phyloP scores from a whole-genome alignment of 768 basidiomycete species.

The Suillus subalutaceus region DNA sequence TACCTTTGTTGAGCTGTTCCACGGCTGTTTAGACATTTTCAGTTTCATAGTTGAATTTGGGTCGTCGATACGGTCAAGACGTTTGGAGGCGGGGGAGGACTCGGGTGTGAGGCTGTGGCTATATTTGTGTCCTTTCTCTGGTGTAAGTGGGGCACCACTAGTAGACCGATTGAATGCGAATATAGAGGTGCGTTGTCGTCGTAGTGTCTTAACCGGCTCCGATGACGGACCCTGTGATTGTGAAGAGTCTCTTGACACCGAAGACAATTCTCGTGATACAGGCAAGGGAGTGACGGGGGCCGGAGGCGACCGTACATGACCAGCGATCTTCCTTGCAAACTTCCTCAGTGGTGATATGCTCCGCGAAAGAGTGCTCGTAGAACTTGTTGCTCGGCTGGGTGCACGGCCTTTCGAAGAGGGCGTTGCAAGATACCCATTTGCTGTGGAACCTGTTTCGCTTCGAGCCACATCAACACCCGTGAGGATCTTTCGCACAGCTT shows the following conservation, averaged over 20 bases:
- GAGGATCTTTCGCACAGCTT: constrained; percentile 62
- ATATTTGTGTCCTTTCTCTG: constrained; percentile 67
- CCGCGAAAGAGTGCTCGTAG: constrained; percentile 61
- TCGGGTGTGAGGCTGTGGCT: constrained; percentile 75
- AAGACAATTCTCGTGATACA: constrained; percentile 40
- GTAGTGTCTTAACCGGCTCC: constrained; percentile 48
- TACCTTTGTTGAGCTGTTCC: constrained; percentile 87
- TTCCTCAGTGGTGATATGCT: constrained; percentile 83
- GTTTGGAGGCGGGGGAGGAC: constrained; percentile 54
- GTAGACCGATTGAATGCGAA: constrained; percentile 52
- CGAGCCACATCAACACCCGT: constrained; percentile 50
- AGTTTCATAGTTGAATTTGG: constrained; percentile 45
- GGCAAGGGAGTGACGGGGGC: constrained; percentile 50
- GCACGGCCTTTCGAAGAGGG: constrained; percentile 46
- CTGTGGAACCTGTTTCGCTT: constrained; percentile 73
- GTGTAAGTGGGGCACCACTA: constrained; percentile 48
- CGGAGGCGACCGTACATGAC: constrained; percentile 41
- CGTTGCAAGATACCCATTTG: constrained; percentile 66
- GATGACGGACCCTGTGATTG: constrained; percentile 45
- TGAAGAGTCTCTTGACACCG: constrained; percentile 17
- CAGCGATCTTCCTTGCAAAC: constrained; percentile 72
- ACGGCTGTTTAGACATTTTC: constrained; percentile 50
- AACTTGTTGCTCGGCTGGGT: constrained; percentile 41
- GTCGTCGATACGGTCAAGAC: constrained; percentile 29
- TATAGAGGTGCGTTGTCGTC: constrained; percentile 67